Evolutionary conservation across 768 basidiomycete species (phyloP), one percentile per base, ranked within the genome.

Genomic region (Agrocybe chaxingu): DNA sequence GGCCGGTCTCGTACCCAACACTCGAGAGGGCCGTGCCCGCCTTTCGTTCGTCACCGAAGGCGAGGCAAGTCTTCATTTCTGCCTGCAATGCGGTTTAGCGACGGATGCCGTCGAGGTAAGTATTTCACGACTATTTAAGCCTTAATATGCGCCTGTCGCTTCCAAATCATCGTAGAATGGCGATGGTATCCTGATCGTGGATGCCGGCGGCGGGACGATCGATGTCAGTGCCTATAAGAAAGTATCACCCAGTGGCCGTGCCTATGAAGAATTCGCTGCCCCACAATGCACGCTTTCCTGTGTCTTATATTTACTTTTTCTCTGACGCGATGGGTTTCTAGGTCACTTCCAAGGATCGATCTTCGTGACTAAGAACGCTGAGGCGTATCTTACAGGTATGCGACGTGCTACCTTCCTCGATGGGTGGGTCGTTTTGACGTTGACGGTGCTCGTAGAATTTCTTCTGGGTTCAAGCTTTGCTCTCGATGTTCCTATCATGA

Each of bases 141-240:
- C 9, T 48, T 33, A 31, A 16, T 16, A 16, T 16, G 16, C 16
- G 16, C 1, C 16, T 30, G 42, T 18, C n/a, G 3, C 18, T 18
- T 34, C 40, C 3, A 34, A 19, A 42, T 8, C 38, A 12, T 3
- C 8, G 34, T 48, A 76, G 71, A 59, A 59, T 10, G 72, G 73
- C 12, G 57, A 78, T 40, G 75, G 74, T 2, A 62, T 81, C 5
- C 67, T 80, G 50, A 68, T 84, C 32, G 75, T 84, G n/a, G 81
- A 85, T 51, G 80, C 81, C 3, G 82, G 83, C 6, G 81, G 81
- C 38, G 83, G 81, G 13, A 85, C 81, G 0, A 68, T 85, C 24
- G 82, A 85, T 52, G 66, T 84, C 36, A 82, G 79, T 51, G 69
- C 77, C 9, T 84, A 83, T 47, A 67, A 67, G 10, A 69, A 72